Conservation (phyloP, 2,329 filamentous ascomycete species). For the Monosporascus ibericus region DNA sequence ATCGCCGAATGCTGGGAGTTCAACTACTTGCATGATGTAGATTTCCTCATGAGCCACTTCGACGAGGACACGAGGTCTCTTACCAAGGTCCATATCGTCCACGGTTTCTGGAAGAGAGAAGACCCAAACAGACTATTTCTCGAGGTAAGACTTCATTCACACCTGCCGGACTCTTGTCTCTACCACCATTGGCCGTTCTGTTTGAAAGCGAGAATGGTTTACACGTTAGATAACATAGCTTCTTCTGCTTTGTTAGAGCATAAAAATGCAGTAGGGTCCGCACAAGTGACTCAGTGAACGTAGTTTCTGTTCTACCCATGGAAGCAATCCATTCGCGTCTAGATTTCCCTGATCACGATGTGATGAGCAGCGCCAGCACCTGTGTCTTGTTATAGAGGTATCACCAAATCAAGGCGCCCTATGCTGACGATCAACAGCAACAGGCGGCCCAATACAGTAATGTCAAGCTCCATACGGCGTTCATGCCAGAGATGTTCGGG, state of each 20-base stretch:
- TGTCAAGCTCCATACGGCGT: slow-evolving; percentile 65
- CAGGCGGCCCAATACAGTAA: slow-evolving; percentile 58
- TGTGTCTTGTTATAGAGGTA: too few species aligned
- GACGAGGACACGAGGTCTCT: slow-evolving; percentile 43
- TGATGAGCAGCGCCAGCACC: too few species aligned
- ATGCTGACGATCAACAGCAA: slow-evolving; percentile 38
- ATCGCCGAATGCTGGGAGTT: slow-evolving; percentile 69
- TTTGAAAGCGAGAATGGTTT: too few species aligned
- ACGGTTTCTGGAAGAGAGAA: slow-evolving; percentile 63
- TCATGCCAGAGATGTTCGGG: slow-evolving; percentile 77
- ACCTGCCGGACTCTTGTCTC: too few species aligned
- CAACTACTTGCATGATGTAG: slow-evolving; percentile 58
- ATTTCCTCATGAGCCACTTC: slow-evolving; percentile 49
- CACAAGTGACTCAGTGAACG: too few species aligned
- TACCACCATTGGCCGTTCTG: too few species aligned
- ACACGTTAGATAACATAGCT: too few species aligned
- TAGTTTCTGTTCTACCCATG: too few species aligned
- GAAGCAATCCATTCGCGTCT: too few species aligned
- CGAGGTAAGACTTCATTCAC: slow-evolving; percentile 38
- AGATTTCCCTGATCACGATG: too few species aligned
- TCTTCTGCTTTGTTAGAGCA: too few species aligned
- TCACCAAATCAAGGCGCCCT: not conserved
- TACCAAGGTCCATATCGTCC: slow-evolving; percentile 50
- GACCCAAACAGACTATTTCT: slow-evolving; percentile 51
- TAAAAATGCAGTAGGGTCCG: too few species aligned